Evolutionary conservation across 441 rosid genomes (phyloP), one percentile per base, ranked within the genome.

Genomic region (Jatropha podagrica): DNA sequence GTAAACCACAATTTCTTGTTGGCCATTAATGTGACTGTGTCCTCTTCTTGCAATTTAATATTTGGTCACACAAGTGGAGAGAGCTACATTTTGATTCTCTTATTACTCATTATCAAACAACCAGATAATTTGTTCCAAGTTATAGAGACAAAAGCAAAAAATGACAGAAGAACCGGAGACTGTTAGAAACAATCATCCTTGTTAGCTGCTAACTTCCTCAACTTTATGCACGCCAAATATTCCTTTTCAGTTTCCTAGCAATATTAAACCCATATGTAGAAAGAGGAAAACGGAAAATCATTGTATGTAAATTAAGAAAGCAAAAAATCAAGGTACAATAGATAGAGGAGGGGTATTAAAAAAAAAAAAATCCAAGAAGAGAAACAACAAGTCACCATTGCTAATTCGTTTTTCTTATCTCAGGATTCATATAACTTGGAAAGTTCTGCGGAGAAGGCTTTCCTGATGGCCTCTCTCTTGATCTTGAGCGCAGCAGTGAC

Each of bases 401-500:
- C 32, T 17, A 61, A 48, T 23, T 60, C 4, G 46, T 14, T 37
- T 40, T 48, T 69, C 61, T 44, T n/a, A 17, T 8, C 32, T 64
- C 69, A 87, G 66, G 81, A 84, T 63, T 86, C 79, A 77, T 96
- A 96, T 74, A 96, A 71, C 81, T 87, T 84, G 26, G 88, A 76
- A 71, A 96, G 97, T 17, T 90, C 95, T 44, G 91, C 90, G 13
- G 89, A 83, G 81, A 85, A 94, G 56, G 89, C 87, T 75, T 81
- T 89, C 79, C 85, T 90, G 56, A 94, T 78, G 49, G 81, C 83
- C 71, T 96, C 97, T 83, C 98, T 88, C 86, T 94, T 96, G 73
- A 96, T 80, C 95, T 96, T 96, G 58, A 94, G 88, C 66, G 99
- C 98, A 52, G 97, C 95, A 13, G 99, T 96, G 37, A 90, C 97